Percentiles rank a stretch among this genome's conserved stretches.
Evolutionary conservation across 331 rosid genomes (phyloP).

Genomic region (Telfairia occidentalis): DNA sequence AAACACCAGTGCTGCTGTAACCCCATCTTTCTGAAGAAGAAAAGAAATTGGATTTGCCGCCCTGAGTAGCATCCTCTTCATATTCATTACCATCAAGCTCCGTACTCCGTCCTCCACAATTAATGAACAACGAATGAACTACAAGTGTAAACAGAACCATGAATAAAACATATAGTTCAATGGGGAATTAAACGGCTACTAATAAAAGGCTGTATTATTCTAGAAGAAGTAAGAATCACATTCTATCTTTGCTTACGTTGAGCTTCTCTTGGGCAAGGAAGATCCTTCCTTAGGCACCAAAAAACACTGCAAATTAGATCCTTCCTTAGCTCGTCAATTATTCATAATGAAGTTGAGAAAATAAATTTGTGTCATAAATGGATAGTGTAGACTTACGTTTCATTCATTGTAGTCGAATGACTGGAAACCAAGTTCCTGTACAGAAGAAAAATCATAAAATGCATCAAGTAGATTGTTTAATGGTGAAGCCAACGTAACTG

Average conservation of each 20-base stretch:
- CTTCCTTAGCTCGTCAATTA: not conserved
- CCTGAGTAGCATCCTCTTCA: constrained; percentile 21
- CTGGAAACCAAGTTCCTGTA: constrained; percentile 58
- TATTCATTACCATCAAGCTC: constrained; percentile 22
- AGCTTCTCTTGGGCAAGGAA: constrained; percentile 43
- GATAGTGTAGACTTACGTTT: constrained; percentile 22
- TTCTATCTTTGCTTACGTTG: constrained; percentile 31
- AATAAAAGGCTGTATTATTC: not conserved
- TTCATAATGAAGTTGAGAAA: not conserved
- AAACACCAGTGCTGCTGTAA: constrained; percentile 52
- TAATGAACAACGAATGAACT: constrained; percentile 50
- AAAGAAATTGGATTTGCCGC: constrained; percentile 31
- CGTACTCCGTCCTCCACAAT: constrained; percentile 41
- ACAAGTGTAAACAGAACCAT: constrained; percentile 15
- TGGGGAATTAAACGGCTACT: not conserved
- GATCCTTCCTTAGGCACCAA: constrained; percentile 51
- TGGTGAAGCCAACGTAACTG: not conserved
- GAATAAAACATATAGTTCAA: not conserved
- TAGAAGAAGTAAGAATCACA: not conserved
- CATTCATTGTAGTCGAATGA: constrained; percentile 16
- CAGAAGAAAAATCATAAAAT: not conserved
- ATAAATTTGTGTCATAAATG: not conserved
- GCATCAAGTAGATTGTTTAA: constrained; percentile 44
- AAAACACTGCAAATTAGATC: constrained; percentile 20
- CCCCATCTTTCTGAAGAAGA: constrained; percentile 37